Evolutionary conservation across 2,329 filamentous ascomycete genomes (phyloP).

Genomic region (Penicillium sp.): DNA sequence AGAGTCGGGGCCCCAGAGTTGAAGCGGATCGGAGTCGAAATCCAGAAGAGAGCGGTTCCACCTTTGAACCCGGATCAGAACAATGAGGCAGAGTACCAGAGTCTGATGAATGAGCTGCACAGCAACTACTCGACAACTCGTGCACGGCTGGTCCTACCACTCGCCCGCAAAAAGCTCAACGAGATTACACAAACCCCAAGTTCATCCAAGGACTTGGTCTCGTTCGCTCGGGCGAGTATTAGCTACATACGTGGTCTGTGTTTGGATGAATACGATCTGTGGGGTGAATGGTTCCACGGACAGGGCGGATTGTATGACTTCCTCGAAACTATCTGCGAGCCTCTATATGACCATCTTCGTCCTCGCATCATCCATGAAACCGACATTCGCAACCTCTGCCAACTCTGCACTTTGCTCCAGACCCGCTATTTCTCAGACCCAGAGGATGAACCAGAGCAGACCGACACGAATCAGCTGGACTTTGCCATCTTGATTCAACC

Average conservation of each 20-base stretch:
- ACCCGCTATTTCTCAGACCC: slow-evolving; percentile 60
- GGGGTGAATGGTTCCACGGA: slow-evolving; percentile 62
- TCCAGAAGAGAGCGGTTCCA: slow-evolving; percentile 61
- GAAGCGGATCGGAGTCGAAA: slow-evolving; percentile 62
- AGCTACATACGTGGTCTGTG: slow-evolving; percentile 63
- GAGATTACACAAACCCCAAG: slow-evolving; percentile 56
- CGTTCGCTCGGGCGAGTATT: slow-evolving; percentile 61
- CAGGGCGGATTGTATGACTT: slow-evolving; percentile 62
- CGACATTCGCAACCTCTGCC: slow-evolving; percentile 62
- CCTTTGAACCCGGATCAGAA: slow-evolving; percentile 57
- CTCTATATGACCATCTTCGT: slow-evolving; percentile 61
- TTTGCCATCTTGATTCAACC: slow-evolving; percentile 60
- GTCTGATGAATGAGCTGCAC: slow-evolving; percentile 61
- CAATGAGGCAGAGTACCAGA: slow-evolving; percentile 61
- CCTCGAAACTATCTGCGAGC: slow-evolving; percentile 62
- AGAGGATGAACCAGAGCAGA: slow-evolving; percentile 50
- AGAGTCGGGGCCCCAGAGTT: slow-evolving; percentile 62
- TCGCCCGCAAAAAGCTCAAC: slow-evolving; percentile 57
- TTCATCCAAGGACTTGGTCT: slow-evolving; percentile 59
- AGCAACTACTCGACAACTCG: slow-evolving; percentile 59
- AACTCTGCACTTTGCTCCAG: slow-evolving; percentile 62
- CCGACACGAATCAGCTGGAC: slow-evolving; percentile 54
- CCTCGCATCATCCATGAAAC: slow-evolving; percentile 64
- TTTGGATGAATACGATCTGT: slow-evolving; percentile 63
- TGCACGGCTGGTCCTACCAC: slow-evolving; percentile 56